Evolutionary conservation across 306 rosid species (phyloP).

Genomic region (Leucaena leucocephala): DNA sequence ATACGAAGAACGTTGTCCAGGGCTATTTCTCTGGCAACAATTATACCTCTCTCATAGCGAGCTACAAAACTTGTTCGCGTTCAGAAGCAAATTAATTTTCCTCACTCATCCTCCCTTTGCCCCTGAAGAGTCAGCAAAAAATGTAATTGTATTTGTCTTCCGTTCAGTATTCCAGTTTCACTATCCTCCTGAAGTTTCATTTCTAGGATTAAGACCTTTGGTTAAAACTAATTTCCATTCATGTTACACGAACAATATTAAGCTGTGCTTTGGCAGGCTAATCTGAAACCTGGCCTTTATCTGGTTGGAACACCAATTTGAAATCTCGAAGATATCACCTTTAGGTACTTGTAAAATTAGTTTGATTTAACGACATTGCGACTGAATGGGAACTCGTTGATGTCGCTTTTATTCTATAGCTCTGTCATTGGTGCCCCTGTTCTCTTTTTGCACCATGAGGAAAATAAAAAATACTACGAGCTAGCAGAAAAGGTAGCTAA

Average conservation of each 20-base stretch:
- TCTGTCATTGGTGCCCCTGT: background rate
- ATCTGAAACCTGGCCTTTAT: conserved; percentile 77
- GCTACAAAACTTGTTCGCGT: conserved; percentile 9
- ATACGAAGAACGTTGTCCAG: conserved; percentile 58
- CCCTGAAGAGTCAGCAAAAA: conserved; percentile 51
- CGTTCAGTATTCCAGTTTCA: background rate
- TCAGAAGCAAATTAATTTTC: conserved; percentile 30
- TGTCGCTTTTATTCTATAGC: background rate
- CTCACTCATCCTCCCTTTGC: conserved; percentile 33
- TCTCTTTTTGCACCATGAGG: background rate
- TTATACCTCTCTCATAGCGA: conserved; percentile 39
- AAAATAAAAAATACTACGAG: background rate
- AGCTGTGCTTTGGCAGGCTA: conserved; percentile 40
- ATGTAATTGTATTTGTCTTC: conserved; percentile 38
- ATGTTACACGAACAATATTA: conserved; percentile 25
- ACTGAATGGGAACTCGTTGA: background rate
- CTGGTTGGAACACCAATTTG: conserved; percentile 90
- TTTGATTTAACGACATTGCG: background rate
- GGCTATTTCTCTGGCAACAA: conserved; percentile 47
- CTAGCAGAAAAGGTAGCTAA: background rate
- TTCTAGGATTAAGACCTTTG: background rate
- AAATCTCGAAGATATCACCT: conserved; percentile 75
- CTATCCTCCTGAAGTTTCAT: background rate
- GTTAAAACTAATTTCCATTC: conserved; percentile 7
- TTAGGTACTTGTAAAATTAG: conserved; percentile 50